Evolutionary conservation across 495 filamentous ascomycete species (phyloP).

Genomic region (Talaromyces liani): DNA sequence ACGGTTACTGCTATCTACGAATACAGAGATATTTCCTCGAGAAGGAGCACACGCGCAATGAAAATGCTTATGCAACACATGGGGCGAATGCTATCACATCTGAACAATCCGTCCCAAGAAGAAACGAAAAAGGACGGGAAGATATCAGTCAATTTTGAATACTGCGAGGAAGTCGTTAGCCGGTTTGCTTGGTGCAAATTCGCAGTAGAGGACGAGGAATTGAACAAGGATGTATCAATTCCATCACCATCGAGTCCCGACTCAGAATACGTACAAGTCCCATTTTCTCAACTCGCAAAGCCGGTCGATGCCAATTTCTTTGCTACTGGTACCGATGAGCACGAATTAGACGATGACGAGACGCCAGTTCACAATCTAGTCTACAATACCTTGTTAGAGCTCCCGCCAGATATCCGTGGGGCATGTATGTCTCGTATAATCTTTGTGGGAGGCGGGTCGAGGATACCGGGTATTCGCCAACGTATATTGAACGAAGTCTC

Average conservation of each 20-base stretch:
- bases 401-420: constrained; percentile 75
- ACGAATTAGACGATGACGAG: constrained; percentile 78
- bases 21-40: constrained; percentile 66
- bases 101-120: constrained; percentile 15
- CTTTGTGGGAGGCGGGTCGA: constrained; percentile 74
- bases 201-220: constrained; percentile 4
- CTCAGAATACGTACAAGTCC: constrained; percentile 40
- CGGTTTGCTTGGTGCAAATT: constrained; percentile 70
- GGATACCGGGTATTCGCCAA: constrained; percentile 72
- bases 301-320: constrained; percentile 75
- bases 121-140: constrained; percentile 11
- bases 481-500: constrained; percentile 72
- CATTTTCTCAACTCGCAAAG: constrained; percentile 59
- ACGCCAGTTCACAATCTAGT: constrained; percentile 64
- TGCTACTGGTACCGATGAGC: constrained; percentile 37
- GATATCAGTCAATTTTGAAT: constrained; percentile 56
- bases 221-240: constrained; percentile 24
- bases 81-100: constrained; percentile 50
- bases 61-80: constrained; percentile 61
- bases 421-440: constrained; percentile 87
- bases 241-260: constrained; percentile 36
- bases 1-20: constrained; percentile 78
- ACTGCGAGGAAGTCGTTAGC: constrained; percentile 67
- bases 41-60: constrained; percentile 65
- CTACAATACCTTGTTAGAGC: constrained; percentile 63